These are phyloP conservation scores for Dovyalis caffra DNA, from an alignment of 345 rosid species.

Conservation along the genomic window DNA sequence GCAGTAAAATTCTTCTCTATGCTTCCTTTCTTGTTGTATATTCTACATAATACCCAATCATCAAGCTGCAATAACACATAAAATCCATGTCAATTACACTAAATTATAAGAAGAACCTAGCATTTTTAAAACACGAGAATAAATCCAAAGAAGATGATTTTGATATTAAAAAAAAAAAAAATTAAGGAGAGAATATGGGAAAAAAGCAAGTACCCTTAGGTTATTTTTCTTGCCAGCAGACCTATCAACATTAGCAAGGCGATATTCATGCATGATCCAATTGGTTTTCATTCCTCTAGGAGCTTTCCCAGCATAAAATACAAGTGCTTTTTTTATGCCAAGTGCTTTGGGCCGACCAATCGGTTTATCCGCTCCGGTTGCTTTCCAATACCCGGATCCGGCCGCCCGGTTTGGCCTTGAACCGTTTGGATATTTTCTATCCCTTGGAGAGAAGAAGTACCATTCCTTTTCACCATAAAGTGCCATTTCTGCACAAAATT, in stretches of 20 bases:
- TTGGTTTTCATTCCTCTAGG: slow-evolving; percentile 80
- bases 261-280: slow-evolving; percentile 98
- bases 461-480: slow-evolving; percentile 87
- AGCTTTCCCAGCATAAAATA: slow-evolving; percentile 87
- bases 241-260: slow-evolving; percentile 79
- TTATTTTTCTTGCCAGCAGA: slow-evolving; percentile 60
- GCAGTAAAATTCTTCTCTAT: slow-evolving; percentile 46
- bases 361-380: slow-evolving; percentile 93
- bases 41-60: slow-evolving; percentile 81
- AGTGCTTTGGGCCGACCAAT: slow-evolving; percentile 71
- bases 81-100: neutral
- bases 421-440: slow-evolving; percentile 88
- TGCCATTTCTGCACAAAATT: slow-evolving; percentile 48
- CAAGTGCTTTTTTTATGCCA: slow-evolving; percentile 85
- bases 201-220: slow-evolving; percentile 48
- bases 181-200: too few relatives aligned
- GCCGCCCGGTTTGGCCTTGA: slow-evolving; percentile 88
- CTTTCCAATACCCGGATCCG: slow-evolving; percentile 86
- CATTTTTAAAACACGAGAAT: too few relatives aligned
- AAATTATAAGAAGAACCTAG: neutral
- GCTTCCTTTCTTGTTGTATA: slow-evolving; percentile 82
- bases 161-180: neutral
- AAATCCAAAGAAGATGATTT: neutral
- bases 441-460: slow-evolving; percentile 90
- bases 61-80: slow-evolving; percentile 54